Conservation (phyloP, 345 rosid species). For the Moricandia arvensis region DNA sequence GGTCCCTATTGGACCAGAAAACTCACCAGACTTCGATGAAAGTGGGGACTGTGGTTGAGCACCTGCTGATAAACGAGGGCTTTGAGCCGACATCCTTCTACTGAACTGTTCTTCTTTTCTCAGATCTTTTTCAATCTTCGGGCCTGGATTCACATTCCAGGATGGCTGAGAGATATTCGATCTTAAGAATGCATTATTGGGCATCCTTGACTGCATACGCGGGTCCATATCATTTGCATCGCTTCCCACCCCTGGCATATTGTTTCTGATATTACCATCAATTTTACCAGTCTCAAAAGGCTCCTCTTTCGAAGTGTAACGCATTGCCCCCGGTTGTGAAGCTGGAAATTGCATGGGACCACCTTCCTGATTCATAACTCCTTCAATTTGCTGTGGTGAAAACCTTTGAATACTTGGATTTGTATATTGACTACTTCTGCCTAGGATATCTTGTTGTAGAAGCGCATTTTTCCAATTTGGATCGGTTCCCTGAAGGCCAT, state of each 20-base stretch:
- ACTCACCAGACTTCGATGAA: conserved; percentile 95
- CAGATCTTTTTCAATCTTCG: conserved; percentile 57
- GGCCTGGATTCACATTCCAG: conserved; percentile 66
- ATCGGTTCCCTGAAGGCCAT: neutral
- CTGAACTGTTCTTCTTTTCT: conserved; percentile 79
- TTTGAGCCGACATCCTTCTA: conserved; percentile 75
- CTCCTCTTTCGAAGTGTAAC: conserved; percentile 69
- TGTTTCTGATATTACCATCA: conserved; percentile 56
- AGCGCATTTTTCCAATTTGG: conserved; percentile 53
- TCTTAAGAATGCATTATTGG: conserved; percentile 55
- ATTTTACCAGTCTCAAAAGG: conserved; percentile 66
- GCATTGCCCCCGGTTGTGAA: conserved; percentile 58
- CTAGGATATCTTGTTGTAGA: conserved; percentile 52
- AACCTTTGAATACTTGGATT: conserved; percentile 62
- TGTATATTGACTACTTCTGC: conserved; percentile 63
- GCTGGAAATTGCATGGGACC: conserved; percentile 49
- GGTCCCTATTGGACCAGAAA: conserved; percentile 80
- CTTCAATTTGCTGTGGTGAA: conserved; percentile 69
- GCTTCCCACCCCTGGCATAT: conserved; percentile 48
- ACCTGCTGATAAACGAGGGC: conserved; percentile 82
- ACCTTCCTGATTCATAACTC: conserved; percentile 65
- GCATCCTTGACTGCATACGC: conserved; percentile 61
- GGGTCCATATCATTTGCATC: conserved; percentile 63
- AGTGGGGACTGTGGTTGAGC: conserved; percentile 83
- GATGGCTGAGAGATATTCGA: conserved; percentile 57